These are phyloP conservation scores for Myxozyma neglecta DNA, from an alignment of 805 yeast genomes.

Conservation along the genomic window DNA sequence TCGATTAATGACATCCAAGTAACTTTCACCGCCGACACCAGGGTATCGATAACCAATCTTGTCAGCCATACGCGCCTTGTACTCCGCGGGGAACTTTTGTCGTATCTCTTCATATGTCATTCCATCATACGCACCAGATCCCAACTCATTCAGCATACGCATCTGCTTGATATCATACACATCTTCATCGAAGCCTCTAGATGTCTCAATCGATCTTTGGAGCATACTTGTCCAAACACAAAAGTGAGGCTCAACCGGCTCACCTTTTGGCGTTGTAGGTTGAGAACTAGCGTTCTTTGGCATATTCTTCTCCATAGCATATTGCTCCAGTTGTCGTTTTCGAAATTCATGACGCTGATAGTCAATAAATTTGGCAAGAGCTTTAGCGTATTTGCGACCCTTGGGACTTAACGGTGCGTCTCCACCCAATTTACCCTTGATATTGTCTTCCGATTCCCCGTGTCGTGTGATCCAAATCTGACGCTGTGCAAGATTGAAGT, in stretches of 20 bases:
- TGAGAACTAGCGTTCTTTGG: slow-evolving; percentile 40
- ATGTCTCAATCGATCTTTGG: slow-evolving; percentile 73
- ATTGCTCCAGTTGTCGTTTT: slow-evolving; percentile 56
- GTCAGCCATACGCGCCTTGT: slow-evolving; percentile 68
- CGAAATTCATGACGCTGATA: slow-evolving; percentile 70
- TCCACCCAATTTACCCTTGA: slow-evolving; percentile 86
- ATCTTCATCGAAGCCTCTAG: slow-evolving; percentile 70
- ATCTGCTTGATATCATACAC: slow-evolving; percentile 77
- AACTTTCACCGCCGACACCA: slow-evolving; percentile 96
- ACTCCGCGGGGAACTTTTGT: slow-evolving; percentile 70
- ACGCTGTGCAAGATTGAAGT: slow-evolving; percentile 83
- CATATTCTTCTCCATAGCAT: slow-evolving; percentile 48
- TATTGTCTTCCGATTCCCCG: slow-evolving; percentile 88
- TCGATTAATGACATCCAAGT: slow-evolving; percentile 87
- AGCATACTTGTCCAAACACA: slow-evolving; percentile 94
- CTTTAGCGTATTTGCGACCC: slow-evolving; percentile 71
- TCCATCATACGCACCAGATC: slow-evolving; percentile 91
- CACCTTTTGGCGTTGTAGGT: slow-evolving; percentile 34
- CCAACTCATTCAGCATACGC: slow-evolving; percentile 90
- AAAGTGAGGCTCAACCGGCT: slow-evolving; percentile 68
- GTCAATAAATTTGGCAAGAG: slow-evolving; percentile 72
- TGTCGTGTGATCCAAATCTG: slow-evolving; percentile 95
- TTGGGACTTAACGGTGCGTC: slow-evolving; percentile 78
- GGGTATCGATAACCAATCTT: slow-evolving; percentile 89
- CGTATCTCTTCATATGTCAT: slow-evolving; percentile 89